Evolutionary conservation across 2,329 filamentous ascomycete genomes (phyloP).

Genomic region (Calonectria crousiana): DNA sequence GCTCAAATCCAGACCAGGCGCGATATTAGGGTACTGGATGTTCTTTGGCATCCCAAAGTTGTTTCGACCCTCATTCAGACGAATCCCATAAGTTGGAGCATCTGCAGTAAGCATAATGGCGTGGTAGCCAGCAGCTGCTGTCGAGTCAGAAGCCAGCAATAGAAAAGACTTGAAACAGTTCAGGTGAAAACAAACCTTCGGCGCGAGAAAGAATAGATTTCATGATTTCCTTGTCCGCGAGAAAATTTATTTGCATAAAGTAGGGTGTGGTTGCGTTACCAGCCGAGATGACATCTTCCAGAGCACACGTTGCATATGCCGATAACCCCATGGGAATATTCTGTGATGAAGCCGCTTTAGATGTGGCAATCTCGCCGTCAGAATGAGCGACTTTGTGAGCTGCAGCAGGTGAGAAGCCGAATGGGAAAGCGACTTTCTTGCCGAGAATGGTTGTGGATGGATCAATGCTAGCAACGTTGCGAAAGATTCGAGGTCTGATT

Average conservation of each 20-base stretch:
- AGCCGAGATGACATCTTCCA: slow-evolving; percentile 26
- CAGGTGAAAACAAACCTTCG: slow-evolving; percentile 20
- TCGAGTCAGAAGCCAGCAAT: too few relatives aligned
- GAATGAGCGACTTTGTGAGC: slow-evolving; percentile 15
- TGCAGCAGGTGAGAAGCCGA: slow-evolving; percentile 16
- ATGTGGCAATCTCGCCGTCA: slow-evolving; percentile 11
- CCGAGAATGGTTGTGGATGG: slow-evolving; percentile 59
- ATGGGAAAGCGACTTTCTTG: slow-evolving; percentile 47
- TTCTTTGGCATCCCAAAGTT: background rate
- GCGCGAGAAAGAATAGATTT: slow-evolving; percentile 23
- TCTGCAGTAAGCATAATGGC: background rate
- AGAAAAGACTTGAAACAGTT: background rate
- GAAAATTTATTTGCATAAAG: slow-evolving; percentile 21
- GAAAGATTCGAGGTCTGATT: slow-evolving; percentile 59
- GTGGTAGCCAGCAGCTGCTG: background rate
- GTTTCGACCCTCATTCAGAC: background rate
- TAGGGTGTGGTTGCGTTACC: slow-evolving; percentile 4
- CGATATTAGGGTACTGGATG: background rate
- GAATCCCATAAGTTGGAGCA: background rate
- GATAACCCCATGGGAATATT: slow-evolving; percentile 10
- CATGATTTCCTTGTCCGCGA: slow-evolving; percentile 15
- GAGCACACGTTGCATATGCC: background rate
- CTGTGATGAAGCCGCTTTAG: background rate
- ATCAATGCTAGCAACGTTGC: slow-evolving; percentile 52
- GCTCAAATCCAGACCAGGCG: background rate